A percentile compares a stretch with the other conserved stretches of the same genome.
phyloP scores from a whole-genome alignment of 2,329 filamentous ascomycete species.

The Botrytis porri region DNA sequence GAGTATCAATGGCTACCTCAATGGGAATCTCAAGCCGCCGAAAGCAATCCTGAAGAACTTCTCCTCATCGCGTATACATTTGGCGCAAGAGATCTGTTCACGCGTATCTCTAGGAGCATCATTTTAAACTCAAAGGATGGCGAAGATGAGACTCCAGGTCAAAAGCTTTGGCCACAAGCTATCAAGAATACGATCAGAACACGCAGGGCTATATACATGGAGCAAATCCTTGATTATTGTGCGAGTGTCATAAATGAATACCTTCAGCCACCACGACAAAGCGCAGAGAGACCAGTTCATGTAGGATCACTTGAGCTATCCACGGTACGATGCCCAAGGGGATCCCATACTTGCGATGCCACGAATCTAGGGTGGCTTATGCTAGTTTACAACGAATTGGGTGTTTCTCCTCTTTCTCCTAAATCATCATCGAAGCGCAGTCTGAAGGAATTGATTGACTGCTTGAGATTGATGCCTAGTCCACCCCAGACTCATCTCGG shows the following conservation, averaged over 20 bases:
- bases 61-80: constrained; percentile 54
- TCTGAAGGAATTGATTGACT: constrained; percentile 46
- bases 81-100: constrained; percentile 49
- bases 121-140: constrained; percentile 48
- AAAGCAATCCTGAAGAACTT: constrained; percentile 50
- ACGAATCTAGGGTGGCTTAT: constrained; percentile 54
- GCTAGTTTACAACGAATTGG: constrained; percentile 49
- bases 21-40: constrained; percentile 47
- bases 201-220: constrained; percentile 49
- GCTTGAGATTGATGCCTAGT: constrained; percentile 45
- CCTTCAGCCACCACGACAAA: constrained; percentile 35
- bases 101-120: constrained; percentile 48
- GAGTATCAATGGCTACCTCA: constrained; percentile 52
- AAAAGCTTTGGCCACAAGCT: constrained; percentile 46
- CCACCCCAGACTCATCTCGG: constrained; percentile 44
- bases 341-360: constrained; percentile 51
- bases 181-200: constrained; percentile 50
- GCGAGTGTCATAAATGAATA: constrained; percentile 47
- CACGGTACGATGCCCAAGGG: constrained; percentile 47
- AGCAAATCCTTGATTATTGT: constrained; percentile 50
- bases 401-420: constrained; percentile 43
- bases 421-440: constrained; percentile 40
- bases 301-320: constrained; percentile 38
- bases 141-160: constrained; percentile 42
- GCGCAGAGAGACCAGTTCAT: constrained; percentile 24